Evolutionary conservation across 495 filamentous ascomycete species (phyloP).

Genomic region (Talaromyces nanjingensis): DNA sequence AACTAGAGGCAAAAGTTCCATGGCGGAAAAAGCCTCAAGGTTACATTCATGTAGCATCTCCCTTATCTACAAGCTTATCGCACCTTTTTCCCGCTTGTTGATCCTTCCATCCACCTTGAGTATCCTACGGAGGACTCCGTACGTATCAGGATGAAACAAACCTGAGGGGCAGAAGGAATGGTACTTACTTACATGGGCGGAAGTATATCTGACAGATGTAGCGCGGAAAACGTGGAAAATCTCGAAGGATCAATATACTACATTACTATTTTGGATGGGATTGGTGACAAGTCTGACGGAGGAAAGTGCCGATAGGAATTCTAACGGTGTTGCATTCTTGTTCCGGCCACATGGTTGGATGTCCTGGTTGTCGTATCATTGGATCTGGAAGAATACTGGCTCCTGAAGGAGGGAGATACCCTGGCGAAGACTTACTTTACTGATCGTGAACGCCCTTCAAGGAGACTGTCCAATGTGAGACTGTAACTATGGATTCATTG

Average conservation of each 20-base stretch:
- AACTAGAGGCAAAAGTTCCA: background rate
- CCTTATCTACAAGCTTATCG: background rate
- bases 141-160: constrained; percentile 2
- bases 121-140: background rate
- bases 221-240: background rate
- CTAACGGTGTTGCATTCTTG: background rate
- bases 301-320: background rate
- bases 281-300: background rate
- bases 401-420: background rate
- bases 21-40: background rate
- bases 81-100: background rate
- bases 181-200: background rate
- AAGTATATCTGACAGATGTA: background rate
- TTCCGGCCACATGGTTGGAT: background rate
- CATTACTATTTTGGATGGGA: background rate
- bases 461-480: too few relatives aligned
- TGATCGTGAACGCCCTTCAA: background rate
- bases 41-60: background rate
- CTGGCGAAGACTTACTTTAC: background rate
- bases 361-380: background rate
- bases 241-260: constrained; percentile 1
- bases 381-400: background rate
- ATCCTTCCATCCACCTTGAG: background rate
- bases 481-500: too few relatives aligned
- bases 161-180: background rate